Base-by-base conservation (phyloP, 352 stramenopile species). In the Phytophthora colocasiae region DNA sequence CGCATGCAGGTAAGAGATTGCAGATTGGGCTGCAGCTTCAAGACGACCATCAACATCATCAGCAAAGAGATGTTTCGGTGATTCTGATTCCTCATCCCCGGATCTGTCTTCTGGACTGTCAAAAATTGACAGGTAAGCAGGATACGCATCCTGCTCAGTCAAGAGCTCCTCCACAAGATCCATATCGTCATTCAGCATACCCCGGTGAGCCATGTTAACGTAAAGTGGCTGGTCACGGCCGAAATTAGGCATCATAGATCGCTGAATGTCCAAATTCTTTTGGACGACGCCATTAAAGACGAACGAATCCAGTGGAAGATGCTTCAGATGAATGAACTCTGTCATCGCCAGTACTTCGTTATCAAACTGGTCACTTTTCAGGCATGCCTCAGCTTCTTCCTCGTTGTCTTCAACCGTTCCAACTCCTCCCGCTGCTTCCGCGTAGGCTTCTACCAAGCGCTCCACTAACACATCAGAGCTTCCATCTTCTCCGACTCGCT, bases 271-370 rank as follows among this genome's bases (percentile, higher is more conserved):
- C 15, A 92, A 48, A 41, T 85, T 74, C 12, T 74, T 82, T 32
- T 83, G 77, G 4, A 97, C 43, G 32, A 97, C 78, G 32, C 92
- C 92, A 61, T 98, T 98, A 38, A 98, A 92, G 7, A 93, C 66
- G 32, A 85, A 84, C 7, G 71, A 94, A 22, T 84, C 76, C 15
- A 95, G 61, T 22, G 82, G 85, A 29, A 98, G 32, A 49, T 95
- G 85, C 71, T 96, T 97, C 29, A 73, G 56, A n/a, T 82, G 73
- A 38, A 93, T 90, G 31, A 76, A 90, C 10, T 91, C 74, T 12
- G 84, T 96, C 85, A 96, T 96, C 2, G 62, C 72, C 41, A 93
- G 65, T 4, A 93, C 70, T 47, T 83, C 68, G 0, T 89, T 72
- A 32, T 94, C 83, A 3, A 83, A 83, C 17, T 64, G 54, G 4